Evolutionary conservation across 2,329 filamentous ascomycete species (phyloP).

Genomic region (Thielaviopsis ethacetica): DNA sequence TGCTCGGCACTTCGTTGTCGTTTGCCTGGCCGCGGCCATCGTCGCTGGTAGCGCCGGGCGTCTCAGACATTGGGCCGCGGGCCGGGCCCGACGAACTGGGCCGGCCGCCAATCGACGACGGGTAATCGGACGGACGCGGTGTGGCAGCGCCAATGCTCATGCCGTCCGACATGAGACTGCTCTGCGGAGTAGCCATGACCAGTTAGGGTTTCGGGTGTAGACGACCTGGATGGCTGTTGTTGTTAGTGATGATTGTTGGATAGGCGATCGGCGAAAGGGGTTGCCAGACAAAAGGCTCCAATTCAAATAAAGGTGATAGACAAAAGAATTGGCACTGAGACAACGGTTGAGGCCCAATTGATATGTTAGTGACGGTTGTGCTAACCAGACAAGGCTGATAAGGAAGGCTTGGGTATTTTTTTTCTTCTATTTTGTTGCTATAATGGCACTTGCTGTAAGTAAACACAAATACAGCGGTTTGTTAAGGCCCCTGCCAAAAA

Average conservation of each 20-base stretch:
- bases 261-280: neutral
- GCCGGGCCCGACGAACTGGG: constrained; percentile 38
- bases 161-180: constrained; percentile 37
- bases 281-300: neutral
- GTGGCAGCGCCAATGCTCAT: constrained; percentile 27
- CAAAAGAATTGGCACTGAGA: neutral
- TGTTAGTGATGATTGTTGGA: neutral
- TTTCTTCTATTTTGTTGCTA: neutral
- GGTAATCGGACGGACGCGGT: constrained; percentile 26
- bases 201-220: neutral
- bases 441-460: neutral
- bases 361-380: neutral
- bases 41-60: constrained; percentile 41
- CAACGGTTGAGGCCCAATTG: neutral
- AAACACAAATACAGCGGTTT: neutral
- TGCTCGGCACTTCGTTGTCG: constrained; percentile 44
- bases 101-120: constrained; percentile 6
- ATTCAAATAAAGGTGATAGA: neutral
- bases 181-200: constrained; percentile 10
- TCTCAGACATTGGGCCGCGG: constrained; percentile 46
- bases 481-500: neutral
- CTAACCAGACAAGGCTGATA: neutral
- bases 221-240: neutral
- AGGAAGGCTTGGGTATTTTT: neutral
- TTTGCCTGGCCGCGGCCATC: constrained; percentile 40